These are phyloP conservation scores for Schizophyllum amplum DNA, from an alignment of 1,284 basidiomycete species.

Conservation along the genomic window DNA sequence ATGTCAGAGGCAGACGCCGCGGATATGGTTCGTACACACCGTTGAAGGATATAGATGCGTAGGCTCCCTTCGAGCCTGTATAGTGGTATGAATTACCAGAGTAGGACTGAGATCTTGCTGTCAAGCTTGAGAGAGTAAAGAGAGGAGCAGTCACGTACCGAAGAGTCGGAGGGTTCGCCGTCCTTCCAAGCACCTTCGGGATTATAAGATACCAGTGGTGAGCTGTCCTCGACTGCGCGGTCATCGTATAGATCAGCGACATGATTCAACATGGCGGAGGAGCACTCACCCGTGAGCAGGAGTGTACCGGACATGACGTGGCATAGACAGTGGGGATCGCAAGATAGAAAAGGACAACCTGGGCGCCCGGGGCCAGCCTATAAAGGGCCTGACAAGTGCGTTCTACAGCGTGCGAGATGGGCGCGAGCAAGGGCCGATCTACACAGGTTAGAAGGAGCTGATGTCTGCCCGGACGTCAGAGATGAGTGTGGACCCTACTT, in stretches of 20 bases:
- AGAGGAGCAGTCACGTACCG: slow-evolving; percentile 20
- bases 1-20: slow-evolving; percentile 2
- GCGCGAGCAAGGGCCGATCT: background rate
- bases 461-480: too few species aligned
- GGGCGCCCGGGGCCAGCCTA: background rate
- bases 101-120: slow-evolving; percentile 24
- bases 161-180: slow-evolving; percentile 25
- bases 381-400: slow-evolving; percentile 15
- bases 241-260: slow-evolving; percentile 1
- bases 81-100: slow-evolving; percentile 32
- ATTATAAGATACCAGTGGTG: slow-evolving; percentile 36
- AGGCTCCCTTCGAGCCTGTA: slow-evolving; percentile 30
- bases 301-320: slow-evolving; percentile 39
- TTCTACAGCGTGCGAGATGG: slow-evolving; percentile 4
- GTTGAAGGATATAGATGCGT: slow-evolving; percentile 34
- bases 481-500: too few species aligned
- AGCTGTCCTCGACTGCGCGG: slow-evolving; percentile 18
- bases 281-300: slow-evolving; percentile 30
- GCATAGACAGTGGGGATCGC: slow-evolving; percentile 9
- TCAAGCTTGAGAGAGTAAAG: background rate
- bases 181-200: slow-evolving; percentile 38
- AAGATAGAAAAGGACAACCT: slow-evolving; percentile 14
- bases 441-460: too few species aligned
- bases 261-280: background rate
- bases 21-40: slow-evolving; percentile 19